These are phyloP conservation scores for Spinacia oleracea DNA, from an alignment of 179 eudicot genomes.

Conservation along the genomic window DNA sequence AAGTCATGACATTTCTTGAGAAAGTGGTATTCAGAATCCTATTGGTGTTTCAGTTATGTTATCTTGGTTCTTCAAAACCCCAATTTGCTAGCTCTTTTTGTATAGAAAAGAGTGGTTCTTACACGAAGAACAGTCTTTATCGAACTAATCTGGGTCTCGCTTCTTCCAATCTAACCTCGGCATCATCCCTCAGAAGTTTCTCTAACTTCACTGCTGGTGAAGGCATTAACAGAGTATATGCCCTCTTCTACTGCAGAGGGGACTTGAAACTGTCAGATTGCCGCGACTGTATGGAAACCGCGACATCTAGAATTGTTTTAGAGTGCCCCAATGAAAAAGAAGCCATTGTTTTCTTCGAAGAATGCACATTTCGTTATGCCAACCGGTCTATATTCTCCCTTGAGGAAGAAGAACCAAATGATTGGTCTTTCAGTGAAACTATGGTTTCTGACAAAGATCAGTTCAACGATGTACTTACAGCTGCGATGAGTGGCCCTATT, in stretches of 20 bases:
- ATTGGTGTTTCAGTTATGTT: background rate
- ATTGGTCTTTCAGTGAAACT: slow-evolving; percentile 13
- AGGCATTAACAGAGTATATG: slow-evolving; percentile 22
- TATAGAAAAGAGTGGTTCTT: background rate
- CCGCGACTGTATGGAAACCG: background rate
- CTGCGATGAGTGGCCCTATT: background rate
- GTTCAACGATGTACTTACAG: background rate
- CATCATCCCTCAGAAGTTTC: background rate
- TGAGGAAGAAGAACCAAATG: slow-evolving; percentile 23
- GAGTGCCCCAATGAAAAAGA: slow-evolving; percentile 16
- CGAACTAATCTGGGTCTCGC: background rate
- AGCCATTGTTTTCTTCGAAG: slow-evolving; percentile 11
- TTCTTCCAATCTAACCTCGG: background rate
- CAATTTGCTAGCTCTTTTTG: background rate
- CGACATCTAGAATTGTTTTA: background rate
- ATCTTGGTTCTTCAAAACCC: background rate
- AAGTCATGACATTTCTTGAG: background rate
- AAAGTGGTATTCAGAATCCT: background rate
- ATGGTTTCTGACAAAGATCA: slow-evolving; percentile 19
- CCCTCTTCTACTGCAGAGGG: slow-evolving; percentile 23
- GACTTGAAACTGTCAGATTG: slow-evolving; percentile 13
- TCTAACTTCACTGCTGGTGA: slow-evolving; percentile 10
- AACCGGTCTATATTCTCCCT: slow-evolving; percentile 16
- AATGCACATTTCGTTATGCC: slow-evolving; percentile 24
- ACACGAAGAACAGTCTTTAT: background rate